Evolutionary conservation across 176 grass and related monocot species (phyloP).

Genomic region (Phoenix dactylifera): DNA sequence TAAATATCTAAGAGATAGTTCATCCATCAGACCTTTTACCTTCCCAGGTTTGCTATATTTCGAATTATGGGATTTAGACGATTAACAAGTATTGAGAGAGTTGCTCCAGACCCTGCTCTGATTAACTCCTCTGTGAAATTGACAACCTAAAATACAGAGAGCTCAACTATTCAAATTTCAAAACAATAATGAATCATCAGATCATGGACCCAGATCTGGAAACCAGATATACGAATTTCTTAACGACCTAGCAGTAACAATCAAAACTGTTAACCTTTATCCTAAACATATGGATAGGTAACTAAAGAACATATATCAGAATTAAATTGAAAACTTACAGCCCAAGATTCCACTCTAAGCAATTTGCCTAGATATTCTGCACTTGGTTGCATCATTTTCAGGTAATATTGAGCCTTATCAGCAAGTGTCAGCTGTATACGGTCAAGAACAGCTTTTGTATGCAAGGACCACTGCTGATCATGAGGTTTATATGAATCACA

Average conservation of each 20-base stretch:
- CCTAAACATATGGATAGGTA: too few relatives aligned
- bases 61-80: conserved; percentile 3
- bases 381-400: conserved; percentile 9
- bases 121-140: conserved; percentile 14
- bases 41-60: conserved; percentile 14
- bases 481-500: not conserved
- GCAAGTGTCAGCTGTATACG: conserved; percentile 2
- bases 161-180: not conserved
- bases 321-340: conserved; percentile 1
- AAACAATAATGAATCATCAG: not conserved
- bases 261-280: too few relatives aligned
- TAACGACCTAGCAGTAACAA: too few relatives aligned
- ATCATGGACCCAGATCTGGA: too few relatives aligned
- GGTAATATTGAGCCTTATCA: conserved; percentile 14
- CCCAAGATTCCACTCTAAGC: not conserved
- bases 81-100: conserved; percentile 7
- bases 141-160: not conserved
- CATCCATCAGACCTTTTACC: not conserved
- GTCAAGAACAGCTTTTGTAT: conserved; percentile 16
- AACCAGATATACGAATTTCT: too few relatives aligned
- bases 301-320: not conserved
- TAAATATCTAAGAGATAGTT: not conserved
- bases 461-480: conserved; percentile 10
- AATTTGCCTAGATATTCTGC: conserved; percentile 16
- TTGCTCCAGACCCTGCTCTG: conserved; percentile 4